A percentile compares a stretch with the other conserved stretches of the same genome.
phyloP scores from a whole-genome alignment of 331 rosid genomes.

The Quercus lobata region DNA sequence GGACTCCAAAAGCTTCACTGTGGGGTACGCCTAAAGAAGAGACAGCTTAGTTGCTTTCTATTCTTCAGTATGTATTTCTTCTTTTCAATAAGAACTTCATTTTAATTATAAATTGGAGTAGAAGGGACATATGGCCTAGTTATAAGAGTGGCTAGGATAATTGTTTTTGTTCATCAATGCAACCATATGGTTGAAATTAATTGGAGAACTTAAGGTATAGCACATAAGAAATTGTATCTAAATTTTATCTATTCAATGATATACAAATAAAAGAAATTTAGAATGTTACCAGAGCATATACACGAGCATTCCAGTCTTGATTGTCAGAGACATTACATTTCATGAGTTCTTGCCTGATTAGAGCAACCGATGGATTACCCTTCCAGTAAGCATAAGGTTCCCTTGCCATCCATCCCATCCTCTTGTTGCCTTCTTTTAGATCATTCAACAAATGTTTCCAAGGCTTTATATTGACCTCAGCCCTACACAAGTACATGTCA shows the following conservation, averaged over 20 bases:
- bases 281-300: constrained; percentile 50
- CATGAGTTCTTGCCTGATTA: constrained; percentile 54
- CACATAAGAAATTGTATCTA: too few relatives aligned
- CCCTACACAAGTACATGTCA: constrained; percentile 31
- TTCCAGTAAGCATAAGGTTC: constrained; percentile 84
- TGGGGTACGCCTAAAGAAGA: neutral
- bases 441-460: constrained; percentile 69
- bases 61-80: too few relatives aligned
- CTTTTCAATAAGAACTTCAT: too few relatives aligned
- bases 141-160: neutral
- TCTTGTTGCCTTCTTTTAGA: constrained; percentile 61
- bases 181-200: too few relatives aligned
- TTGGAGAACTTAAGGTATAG: too few relatives aligned
- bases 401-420: constrained; percentile 54
- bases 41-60: neutral
- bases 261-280: neutral
- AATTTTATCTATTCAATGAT: too few relatives aligned
- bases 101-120: neutral
- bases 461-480: constrained; percentile 80
- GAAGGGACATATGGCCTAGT: neutral
- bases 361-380: constrained; percentile 62
- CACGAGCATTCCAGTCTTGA: constrained; percentile 75
- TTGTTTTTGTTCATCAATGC: too few relatives aligned
- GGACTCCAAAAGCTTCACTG: neutral
- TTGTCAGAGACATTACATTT: constrained; percentile 54